Base-by-base conservation (phyloP, 2,329 filamentous ascomycete species). In the Chaetomiaceae sp. region DNA sequence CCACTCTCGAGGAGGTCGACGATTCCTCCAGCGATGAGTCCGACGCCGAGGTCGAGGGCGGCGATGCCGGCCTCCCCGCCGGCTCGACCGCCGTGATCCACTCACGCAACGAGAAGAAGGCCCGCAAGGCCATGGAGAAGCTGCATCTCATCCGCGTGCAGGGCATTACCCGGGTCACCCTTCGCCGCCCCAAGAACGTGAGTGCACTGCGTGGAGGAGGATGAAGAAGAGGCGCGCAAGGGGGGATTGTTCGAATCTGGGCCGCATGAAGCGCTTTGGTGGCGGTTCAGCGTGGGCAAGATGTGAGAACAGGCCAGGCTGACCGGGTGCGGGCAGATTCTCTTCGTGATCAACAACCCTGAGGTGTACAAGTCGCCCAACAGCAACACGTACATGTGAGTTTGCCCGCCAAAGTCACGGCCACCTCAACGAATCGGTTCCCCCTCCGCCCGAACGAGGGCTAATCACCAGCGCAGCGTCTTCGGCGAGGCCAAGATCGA, bases 71-170 rank as follows among this genome's bases (percentile, higher is more conserved):
- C 60, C 68, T 79, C 58, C 88, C 91, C 67, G 84, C 86, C 59
- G 93, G 91, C 66, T 87, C 89, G 65, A 82, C 85, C 57, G 86
- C 91, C 65, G 82, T 93, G 63, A 84, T 98, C 66, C 91, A 97
- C 81, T 95, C 88, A 68, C 89, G 93, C 72, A 97, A 97, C 77
- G 93, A 98, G 86, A 98, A 98, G 87, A 98, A 98, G 84, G 94
- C 93, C 63, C 86, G 93, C 75, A 98, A 98, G 83, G 89, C 90
- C 65, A 95, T 98, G 69, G 87, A 89, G 72, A 98, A 98, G 84
- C 83, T 97, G 67, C 90, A 95, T 68, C 78, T 98, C 68, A 93
- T 88, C 79, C 89, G 91, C 66, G 86, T 98, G 60, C 86, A 87
- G 65, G 94, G 93, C 68, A 98, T 98, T 73, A 98, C 93, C 65